Conservation (phyloP, 345 rosid genomes). For the Pseudoturritis turrita region DNA sequence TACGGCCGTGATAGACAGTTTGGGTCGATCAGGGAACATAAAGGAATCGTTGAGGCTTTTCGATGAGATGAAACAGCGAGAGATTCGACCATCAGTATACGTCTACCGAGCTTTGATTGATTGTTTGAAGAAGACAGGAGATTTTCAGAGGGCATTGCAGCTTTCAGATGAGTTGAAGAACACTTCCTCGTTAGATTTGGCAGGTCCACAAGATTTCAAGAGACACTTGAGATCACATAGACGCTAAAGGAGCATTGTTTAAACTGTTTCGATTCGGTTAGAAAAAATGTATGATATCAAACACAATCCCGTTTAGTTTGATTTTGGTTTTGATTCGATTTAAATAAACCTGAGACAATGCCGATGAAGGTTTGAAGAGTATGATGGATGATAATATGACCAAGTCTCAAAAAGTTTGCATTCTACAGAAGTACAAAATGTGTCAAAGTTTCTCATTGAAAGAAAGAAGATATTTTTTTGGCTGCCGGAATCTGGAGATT, state of each 20-base stretch:
- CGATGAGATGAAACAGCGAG: slow-evolving; percentile 58
- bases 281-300: background rate
- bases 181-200: slow-evolving; percentile 37
- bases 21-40: slow-evolving; percentile 68
- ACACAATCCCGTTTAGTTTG: background rate
- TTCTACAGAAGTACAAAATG: slow-evolving; percentile 36
- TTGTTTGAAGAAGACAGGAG: slow-evolving; percentile 29
- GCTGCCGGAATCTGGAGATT: slow-evolving; percentile 16
- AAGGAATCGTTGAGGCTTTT: slow-evolving; percentile 62
- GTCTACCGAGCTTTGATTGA: slow-evolving; percentile 47
- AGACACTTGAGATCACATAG: slow-evolving; percentile 37
- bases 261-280: background rate
- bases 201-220: slow-evolving; percentile 65
- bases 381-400: slow-evolving; percentile 6
- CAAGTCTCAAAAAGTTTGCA: slow-evolving; percentile 23
- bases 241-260: background rate
- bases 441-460: slow-evolving; percentile 24
- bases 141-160: slow-evolving; percentile 39
- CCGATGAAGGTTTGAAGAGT: slow-evolving; percentile 7
- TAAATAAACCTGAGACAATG: slow-evolving; percentile 9
- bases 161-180: slow-evolving; percentile 63
- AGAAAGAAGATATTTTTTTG: slow-evolving; percentile 17
- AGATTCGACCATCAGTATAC: slow-evolving; percentile 63
- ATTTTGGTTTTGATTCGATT: background rate
- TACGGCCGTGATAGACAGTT: slow-evolving; percentile 64